phyloP scores from a whole-genome alignment of 2,329 filamentous ascomycete species.

The Apiospora kogelbergensis region DNA sequence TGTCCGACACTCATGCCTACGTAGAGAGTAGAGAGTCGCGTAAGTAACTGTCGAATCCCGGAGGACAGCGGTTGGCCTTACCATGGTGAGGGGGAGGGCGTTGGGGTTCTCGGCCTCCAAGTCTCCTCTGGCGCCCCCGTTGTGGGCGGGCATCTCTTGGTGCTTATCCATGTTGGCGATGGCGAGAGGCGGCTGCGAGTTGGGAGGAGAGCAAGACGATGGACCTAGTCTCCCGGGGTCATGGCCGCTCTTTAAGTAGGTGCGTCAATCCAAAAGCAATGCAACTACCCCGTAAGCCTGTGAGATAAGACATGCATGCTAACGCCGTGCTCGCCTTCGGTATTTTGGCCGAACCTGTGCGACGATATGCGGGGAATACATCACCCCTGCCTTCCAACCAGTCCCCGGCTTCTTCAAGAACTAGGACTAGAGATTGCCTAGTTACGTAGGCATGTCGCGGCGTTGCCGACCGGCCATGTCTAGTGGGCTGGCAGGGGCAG shows the following conservation, averaged over 20 bases:
- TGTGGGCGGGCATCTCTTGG: neutral
- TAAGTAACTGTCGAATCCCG: neutral
- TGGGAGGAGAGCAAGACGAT: neutral
- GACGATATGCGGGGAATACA: neutral
- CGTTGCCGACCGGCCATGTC: neutral
- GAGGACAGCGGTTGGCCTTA: conserved; percentile 37
- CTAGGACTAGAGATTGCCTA: neutral
- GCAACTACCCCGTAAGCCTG: neutral
- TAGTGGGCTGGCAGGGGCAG: neutral
- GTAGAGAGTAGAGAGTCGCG: neutral
- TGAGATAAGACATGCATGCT: neutral
- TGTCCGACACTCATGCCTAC: conserved; percentile 22
- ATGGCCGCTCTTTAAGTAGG: neutral
- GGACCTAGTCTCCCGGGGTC: neutral
- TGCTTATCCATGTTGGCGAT: conserved; percentile 1
- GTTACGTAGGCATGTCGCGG: neutral
- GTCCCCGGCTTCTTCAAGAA: neutral
- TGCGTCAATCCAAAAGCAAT: neutral
- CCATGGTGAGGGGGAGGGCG: conserved; percentile 44
- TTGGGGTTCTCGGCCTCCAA: conserved; percentile 18
- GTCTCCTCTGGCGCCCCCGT: neutral
- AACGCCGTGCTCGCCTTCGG: neutral
- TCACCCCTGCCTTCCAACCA: neutral
- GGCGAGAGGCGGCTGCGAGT: neutral
- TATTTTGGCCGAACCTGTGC: neutral